Base-by-base conservation (phyloP, 177 flowering plant genomes). In the Tripterygium wilfordii region DNA sequence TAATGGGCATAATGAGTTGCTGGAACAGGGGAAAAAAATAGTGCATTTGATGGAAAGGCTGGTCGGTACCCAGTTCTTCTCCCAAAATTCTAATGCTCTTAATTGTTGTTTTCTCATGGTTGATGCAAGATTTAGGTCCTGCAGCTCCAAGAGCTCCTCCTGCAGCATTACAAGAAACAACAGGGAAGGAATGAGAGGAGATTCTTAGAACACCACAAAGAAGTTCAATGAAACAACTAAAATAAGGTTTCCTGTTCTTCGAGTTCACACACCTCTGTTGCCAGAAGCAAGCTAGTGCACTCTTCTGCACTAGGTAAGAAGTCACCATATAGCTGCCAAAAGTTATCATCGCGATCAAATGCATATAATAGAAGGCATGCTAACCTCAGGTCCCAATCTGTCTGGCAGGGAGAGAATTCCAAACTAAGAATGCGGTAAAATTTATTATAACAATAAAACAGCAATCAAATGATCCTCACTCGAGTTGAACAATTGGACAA, bases 301-400 rank as follows among this genome's bases (percentile, higher is more conserved):
- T 92, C 98, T 31, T 83, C 88, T 45, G 65, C 72, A 64, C 85
- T 68, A 2, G 96, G 98, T 65, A 92, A 70, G 58, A 92, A 92
- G 60, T 92, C 96, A 49, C 94, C 85, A 69, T 92, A 92, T 31
- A 85, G 60, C 61, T 83, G 92, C 98, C 96, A 92, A 67, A 92
- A 92, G 71, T 92, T 88, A 41, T 70, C 90, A 37, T 80, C 74
- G 47, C 62, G 49, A 65, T 92, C 98, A 74, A 91, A 83, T 49
- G 98, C 68, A 56, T 60, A 79, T 58, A 91, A 67, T 57, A 92
- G 88, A 77, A 88, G 94, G 55, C 94, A 91, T 48, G 96, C 98
- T 52, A 92, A 61, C 63, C 98, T 80, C 64, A 92, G 67, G 82
- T 92, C 98, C 95, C 88, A 92, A 73, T 92, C 98, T 68, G 76